Evolutionary conservation across 2,329 filamentous ascomycete species (phyloP), one percentile per base, ranked within the genome.

Genomic region (Dendryphion nanum): DNA sequence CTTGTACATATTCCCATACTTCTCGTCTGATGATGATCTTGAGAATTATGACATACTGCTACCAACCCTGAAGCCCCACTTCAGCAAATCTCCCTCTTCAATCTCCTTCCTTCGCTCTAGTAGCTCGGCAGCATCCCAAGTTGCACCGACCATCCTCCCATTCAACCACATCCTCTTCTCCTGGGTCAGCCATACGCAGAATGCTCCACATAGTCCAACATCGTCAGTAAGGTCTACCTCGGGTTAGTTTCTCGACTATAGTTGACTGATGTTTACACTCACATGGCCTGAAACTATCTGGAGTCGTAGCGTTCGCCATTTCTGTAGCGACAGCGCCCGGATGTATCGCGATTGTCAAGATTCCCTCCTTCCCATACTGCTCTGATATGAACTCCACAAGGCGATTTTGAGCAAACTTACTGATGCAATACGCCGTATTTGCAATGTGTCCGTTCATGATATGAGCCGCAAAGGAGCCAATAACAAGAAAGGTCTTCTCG

Each of bases 361-460:
- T 21, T 2, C 54, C 57, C 6, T 59, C 53, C 1, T 33, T 34
- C 1, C 40, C 47, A 43, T 48, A 57, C 35, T 57, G 55, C 35
- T 59, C 56, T 0, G 41, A 33, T 1, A 62, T 7, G 23, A 53
- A 53, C 42, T 63, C 57, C 0, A 57, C 33, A 3, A 63, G 17
- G 8, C 61, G 33, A 4, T 42, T 51, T 19, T 60, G 58, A 14
- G 58, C 56, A 35, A 61, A 54, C 33, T 61, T 61, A 12, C 48
- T 54, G 1, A 63, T 32, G 31, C 54, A 61, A 34, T 61, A 60
- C 21, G 50, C 53, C 5, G 52, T 54, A 42, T 69, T 72, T 2
- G 66, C 70, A 33, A 69, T 64, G 4, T 61, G 55, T 0, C 68
- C 70, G 5, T 54, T 50, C 2, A 64, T 55, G 4, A 70, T 66